Evolutionary conservation across 495 filamentous ascomycete species (phyloP).

Genomic region (Oleoguttula mirabilis): DNA sequence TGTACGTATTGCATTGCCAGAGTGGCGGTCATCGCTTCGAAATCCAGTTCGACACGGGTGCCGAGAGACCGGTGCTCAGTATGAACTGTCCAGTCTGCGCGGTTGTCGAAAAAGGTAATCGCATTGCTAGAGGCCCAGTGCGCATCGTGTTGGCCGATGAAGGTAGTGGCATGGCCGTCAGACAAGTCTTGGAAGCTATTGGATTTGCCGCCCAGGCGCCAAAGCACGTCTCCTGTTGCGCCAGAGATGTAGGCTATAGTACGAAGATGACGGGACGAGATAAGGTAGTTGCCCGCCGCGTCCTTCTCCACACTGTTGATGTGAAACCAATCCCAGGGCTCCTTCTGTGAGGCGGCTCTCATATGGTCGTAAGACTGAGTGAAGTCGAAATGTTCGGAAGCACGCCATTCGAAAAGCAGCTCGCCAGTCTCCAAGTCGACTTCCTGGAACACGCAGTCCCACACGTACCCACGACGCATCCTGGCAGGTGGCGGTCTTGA

Average conservation of each 20-base stretch:
- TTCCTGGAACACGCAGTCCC: constrained; percentile 25
- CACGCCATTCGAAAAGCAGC: constrained; percentile 32
- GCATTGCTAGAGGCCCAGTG: constrained; percentile 20
- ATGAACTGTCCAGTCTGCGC: constrained; percentile 12
- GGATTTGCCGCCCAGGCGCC: constrained; percentile 22
- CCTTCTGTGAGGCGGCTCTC: constrained; percentile 5
- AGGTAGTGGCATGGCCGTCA: constrained; percentile 21
- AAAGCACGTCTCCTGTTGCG: constrained; percentile 15
- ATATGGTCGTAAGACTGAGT: constrained; percentile 17
- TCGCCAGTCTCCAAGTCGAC: constrained; percentile 22
- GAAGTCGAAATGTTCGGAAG: constrained; percentile 29
- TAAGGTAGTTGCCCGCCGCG: constrained; percentile 18
- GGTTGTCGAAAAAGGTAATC: constrained; percentile 26
- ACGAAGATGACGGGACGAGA: constrained; percentile 20
- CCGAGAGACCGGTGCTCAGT: constrained; percentile 7
- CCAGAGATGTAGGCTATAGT: constrained; percentile 20
- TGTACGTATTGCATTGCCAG: constrained; percentile 16
- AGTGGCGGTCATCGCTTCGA: constrained; percentile 18
- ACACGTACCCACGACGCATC: constrained; percentile 21
- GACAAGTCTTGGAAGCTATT: constrained; percentile 21
- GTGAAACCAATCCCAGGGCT: constrained; percentile 27
- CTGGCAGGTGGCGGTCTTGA: constrained; percentile 5
- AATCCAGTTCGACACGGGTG: constrained; percentile 16
- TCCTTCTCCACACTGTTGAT: constrained; percentile 28
- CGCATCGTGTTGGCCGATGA: constrained; percentile 25